Conservation (phyloP, 805 yeast species). For the Kuraishia ogatae region DNA sequence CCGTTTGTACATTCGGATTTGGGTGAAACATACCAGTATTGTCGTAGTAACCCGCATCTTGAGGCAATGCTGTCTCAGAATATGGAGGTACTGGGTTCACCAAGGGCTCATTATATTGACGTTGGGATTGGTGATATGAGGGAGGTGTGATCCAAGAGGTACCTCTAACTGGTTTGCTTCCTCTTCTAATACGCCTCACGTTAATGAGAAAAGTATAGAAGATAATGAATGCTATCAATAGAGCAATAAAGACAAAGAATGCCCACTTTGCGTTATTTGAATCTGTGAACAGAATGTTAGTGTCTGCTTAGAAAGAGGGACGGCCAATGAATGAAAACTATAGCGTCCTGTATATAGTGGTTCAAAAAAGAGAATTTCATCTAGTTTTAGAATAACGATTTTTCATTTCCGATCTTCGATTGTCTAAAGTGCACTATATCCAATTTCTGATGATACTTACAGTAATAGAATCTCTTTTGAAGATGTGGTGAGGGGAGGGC, state of each 20-base stretch:
- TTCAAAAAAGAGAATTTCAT: too few relatives aligned
- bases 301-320: too few relatives aligned
- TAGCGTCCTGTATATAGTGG: too few relatives aligned
- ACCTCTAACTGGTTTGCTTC: slow-evolving; percentile 60
- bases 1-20: neutral
- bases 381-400: too few relatives aligned
- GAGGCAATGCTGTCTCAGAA: slow-evolving; percentile 55
- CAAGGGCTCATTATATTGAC: slow-evolving; percentile 30
- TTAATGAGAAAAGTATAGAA: slow-evolving; percentile 47
- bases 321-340: too few relatives aligned
- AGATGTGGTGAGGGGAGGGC: neutral
- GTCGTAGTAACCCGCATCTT: slow-evolving; percentile 75
- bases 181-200: slow-evolving; percentile 37
- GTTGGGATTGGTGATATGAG: slow-evolving; percentile 57
- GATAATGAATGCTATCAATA: slow-evolving; percentile 36
- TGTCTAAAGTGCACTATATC: too few relatives aligned
- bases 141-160: slow-evolving; percentile 90
- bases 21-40: slow-evolving; percentile 37
- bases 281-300: neutral
- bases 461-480: neutral
- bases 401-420: too few relatives aligned
- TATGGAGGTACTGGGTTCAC: slow-evolving; percentile 56
- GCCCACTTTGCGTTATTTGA: slow-evolving; percentile 46
- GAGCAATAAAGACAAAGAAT: slow-evolving; percentile 51
- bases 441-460: neutral